Percentiles rank a stretch among this genome's conserved stretches.
Conservation (phyloP, 2,329 filamentous ascomycete genomes). For the Neofusicoccum parvum region DNA sequence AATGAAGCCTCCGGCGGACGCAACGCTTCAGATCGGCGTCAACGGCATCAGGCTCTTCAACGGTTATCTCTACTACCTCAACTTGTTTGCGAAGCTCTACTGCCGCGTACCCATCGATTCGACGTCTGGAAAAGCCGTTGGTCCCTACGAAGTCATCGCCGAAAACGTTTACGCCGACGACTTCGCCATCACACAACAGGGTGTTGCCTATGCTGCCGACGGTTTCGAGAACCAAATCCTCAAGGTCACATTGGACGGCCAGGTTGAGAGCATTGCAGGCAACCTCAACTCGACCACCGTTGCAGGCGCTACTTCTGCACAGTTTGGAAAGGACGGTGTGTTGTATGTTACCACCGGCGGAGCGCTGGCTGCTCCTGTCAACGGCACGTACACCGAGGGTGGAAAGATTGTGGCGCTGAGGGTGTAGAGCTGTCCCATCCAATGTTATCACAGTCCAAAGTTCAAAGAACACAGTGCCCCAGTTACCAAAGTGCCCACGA, state of each 20-base stretch:
- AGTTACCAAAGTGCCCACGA: not conserved
- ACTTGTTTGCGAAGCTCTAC: slow-evolving; percentile 23
- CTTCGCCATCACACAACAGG: slow-evolving; percentile 10
- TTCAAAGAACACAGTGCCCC: slow-evolving; percentile 28
- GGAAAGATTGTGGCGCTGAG: slow-evolving; percentile 28
- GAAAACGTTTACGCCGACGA: slow-evolving; percentile 4
- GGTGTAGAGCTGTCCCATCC: slow-evolving; percentile 32
- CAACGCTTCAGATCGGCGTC: slow-evolving; percentile 24
- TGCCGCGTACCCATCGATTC: slow-evolving; percentile 26
- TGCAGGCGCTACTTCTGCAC: slow-evolving; percentile 25
- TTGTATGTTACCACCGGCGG: slow-evolving; percentile 32
- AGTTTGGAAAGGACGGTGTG: slow-evolving; percentile 25
- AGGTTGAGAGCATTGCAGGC: slow-evolving; percentile 21
- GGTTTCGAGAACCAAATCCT: slow-evolving; percentile 23
- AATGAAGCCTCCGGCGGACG: slow-evolving; percentile 23
- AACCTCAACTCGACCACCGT: slow-evolving; percentile 19
- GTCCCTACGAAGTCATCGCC: slow-evolving; percentile 2
- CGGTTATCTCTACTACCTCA: slow-evolving; percentile 29
- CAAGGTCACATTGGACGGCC: slow-evolving; percentile 24
- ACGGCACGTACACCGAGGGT: slow-evolving; percentile 29
- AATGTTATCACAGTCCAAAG: slow-evolving; percentile 42
- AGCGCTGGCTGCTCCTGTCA: slow-evolving; percentile 24
- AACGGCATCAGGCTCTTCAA: slow-evolving; percentile 30
- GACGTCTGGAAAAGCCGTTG: slow-evolving; percentile 16
- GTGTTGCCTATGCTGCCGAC: not conserved